These are phyloP conservation scores for Ophiocordyceps unilateralis DNA, from an alignment of 2,329 filamentous ascomycete species.

Conservation along the genomic window DNA sequence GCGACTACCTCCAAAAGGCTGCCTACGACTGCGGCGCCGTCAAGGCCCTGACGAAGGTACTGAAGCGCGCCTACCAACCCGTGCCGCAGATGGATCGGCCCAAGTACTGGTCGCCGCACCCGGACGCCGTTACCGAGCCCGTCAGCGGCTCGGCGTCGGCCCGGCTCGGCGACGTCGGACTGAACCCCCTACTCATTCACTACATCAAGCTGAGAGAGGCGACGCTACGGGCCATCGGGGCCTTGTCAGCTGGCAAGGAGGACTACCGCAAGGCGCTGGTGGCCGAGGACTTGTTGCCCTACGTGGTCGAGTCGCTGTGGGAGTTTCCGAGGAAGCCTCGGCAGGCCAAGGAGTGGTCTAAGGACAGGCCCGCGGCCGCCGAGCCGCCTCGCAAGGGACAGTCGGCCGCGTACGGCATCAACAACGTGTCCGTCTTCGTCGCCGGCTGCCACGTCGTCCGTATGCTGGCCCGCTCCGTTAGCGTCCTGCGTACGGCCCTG, in stretches of 20 bases:
- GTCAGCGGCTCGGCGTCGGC: conserved; percentile 19
- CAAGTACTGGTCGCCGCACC: conserved; percentile 22
- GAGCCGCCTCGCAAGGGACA: conserved; percentile 12
- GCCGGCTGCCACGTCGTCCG: conserved; percentile 72
- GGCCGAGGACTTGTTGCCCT: conserved; percentile 62
- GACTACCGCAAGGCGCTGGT: conserved; percentile 69
- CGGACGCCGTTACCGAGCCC: conserved; percentile 16
- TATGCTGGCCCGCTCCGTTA: conserved; percentile 71
- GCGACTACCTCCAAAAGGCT: conserved; percentile 61
- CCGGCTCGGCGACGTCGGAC: conserved; percentile 42
- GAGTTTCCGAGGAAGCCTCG: conserved; percentile 35
- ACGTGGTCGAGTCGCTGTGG: conserved; percentile 65
- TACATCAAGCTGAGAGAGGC: conserved; percentile 61
- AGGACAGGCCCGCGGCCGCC: conserved; percentile 17
- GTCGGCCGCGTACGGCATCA: conserved; percentile 43
- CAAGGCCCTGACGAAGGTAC: conserved; percentile 26
- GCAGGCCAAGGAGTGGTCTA: conserved; percentile 22
- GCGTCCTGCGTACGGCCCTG: conserved; percentile 66
- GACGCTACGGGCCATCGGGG: conserved; percentile 62
- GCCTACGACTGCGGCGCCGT: conserved; percentile 49
- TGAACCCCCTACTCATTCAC: conserved; percentile 44
- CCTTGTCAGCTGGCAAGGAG: conserved; percentile 66
- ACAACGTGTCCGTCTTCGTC: conserved; percentile 61
- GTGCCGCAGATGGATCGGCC: conserved; percentile 14
- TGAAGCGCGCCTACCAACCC: conserved; percentile 33